Evolutionary conservation across 2,329 filamentous ascomycete species (phyloP).

Genomic region (Ascochyta koolunga): DNA sequence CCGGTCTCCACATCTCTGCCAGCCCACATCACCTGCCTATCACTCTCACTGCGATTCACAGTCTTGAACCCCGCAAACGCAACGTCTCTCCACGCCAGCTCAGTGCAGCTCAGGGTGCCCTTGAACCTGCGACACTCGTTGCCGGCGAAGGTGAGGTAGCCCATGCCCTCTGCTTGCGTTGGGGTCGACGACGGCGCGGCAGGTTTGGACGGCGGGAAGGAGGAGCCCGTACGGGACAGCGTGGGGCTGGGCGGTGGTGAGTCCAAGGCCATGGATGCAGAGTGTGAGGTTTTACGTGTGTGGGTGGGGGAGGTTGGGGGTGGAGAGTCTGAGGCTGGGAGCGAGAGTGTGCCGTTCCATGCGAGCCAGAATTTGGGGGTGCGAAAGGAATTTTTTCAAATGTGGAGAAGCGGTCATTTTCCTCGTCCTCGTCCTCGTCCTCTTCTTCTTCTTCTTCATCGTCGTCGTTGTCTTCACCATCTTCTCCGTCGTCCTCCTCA

Average conservation of each 20-base stretch:
- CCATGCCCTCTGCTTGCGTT: slow-evolving; percentile 11
- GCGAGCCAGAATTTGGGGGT: slow-evolving; percentile 34
- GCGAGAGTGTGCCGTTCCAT: slow-evolving; percentile 24
- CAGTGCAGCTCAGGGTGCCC: slow-evolving; percentile 27
- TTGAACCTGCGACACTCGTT: slow-evolving; percentile 34
- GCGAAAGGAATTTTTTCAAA: slow-evolving; percentile 38
- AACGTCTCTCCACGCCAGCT: slow-evolving; percentile 29
- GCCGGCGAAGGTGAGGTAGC: slow-evolving; percentile 30
- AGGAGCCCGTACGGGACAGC: not conserved
- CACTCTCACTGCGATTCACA: slow-evolving; percentile 21
- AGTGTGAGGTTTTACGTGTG: not conserved
- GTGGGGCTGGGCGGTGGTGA: slow-evolving; percentile 1
- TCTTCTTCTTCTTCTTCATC: not conserved
- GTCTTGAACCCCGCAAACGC: slow-evolving; percentile 28
- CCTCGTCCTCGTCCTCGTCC: not conserved
- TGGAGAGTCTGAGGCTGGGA: not conserved
- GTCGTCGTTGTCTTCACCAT: not conserved
- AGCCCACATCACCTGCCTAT: slow-evolving; percentile 22
- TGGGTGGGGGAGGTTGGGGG: not conserved
- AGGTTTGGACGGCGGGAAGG: slow-evolving; percentile 2
- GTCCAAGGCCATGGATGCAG: not conserved
- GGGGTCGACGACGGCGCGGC: not conserved
- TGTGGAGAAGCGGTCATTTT: slow-evolving; percentile 21
- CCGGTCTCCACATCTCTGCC: slow-evolving; percentile 11
- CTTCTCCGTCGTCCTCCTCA: slow-evolving; percentile 11